Base-by-base conservation (phyloP, 495 filamentous ascomycete species). In the Penicillium crystallinum region DNA sequence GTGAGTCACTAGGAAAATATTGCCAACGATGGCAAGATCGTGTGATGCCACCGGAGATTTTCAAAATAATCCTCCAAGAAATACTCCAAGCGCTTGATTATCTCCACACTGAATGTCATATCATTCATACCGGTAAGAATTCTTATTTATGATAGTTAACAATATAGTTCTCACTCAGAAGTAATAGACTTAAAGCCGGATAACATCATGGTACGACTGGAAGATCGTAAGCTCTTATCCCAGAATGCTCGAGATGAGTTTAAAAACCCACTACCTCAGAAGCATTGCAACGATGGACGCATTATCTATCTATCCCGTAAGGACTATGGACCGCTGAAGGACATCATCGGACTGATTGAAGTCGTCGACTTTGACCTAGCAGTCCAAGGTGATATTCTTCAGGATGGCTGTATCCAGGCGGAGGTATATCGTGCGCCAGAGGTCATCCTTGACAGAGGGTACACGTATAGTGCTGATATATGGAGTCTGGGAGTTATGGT, bases 401-500 rank as follows among this genome's bases (percentile, higher is more conserved):
- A 71, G 10, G 61, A 30, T 22, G 62, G 69, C 31, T 63, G 57
- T 52, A 75, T 75, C 33, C 71, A 77, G 44, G 68, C 69, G 34
- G 55, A 67, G 19, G 57, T 69, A 25, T 71, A 74, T 23, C 61
- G 71, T 14, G 70, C 74, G 7, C 74, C 69, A 34, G 75, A 76
- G 49, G 73, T 76, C 12, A 68, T 75, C 33, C 63, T 75, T 30
- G 68, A 68, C 30, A 63, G 63, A 15, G 58, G 66, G 4, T 77
- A 65, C 60, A 59, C 62, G 39, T 58, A 62, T 27, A 69, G 62
- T 33, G 68, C 71, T 14, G 72, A 77, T 58, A 74, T 78, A 38
- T 77, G 75, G 73, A 75, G 64, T 53, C 52, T 70, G 21, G 72
- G 69, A 45, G 64, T 67, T 34, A 66, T 74, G 50, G 72, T 76